These are phyloP conservation scores for Marasmius sp. DNA, from an alignment of 1,284 basidiomycete species.

Conservation along the genomic window DNA sequence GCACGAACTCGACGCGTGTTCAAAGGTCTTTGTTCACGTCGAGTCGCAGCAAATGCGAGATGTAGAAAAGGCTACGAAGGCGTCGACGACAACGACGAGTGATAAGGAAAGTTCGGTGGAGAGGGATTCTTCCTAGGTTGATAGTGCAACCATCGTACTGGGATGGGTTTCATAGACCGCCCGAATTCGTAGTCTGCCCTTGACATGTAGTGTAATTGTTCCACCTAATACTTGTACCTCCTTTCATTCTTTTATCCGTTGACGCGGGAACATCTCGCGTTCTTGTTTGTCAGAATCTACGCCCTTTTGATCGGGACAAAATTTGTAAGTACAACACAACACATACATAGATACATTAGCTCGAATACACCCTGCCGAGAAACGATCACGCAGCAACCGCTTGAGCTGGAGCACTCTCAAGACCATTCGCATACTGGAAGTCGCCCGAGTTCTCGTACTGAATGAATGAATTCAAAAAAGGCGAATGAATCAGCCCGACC, in stretches of 20 bases:
- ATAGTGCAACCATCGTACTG: not conserved
- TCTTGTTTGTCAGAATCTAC: too few relatives aligned
- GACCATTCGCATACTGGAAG: conserved; percentile 75
- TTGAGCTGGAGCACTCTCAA: conserved; percentile 18
- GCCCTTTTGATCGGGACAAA: too few relatives aligned
- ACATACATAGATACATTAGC: too few relatives aligned
- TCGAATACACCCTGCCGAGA: not conserved
- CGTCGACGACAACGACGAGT: not conserved
- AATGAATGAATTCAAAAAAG: not conserved
- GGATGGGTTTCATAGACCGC: too few relatives aligned
- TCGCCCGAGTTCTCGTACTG: conserved; percentile 90
- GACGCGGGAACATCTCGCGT: too few relatives aligned
- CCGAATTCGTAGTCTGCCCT: too few relatives aligned
- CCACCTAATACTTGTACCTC: too few relatives aligned
- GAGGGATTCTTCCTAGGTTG: not conserved
- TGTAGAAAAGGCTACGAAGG: not conserved
- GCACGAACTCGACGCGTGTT: not conserved
- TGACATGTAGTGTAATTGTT: too few relatives aligned
- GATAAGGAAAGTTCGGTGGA: not conserved
- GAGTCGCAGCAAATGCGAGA: conserved; percentile 23
- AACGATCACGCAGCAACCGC: conserved; percentile 1
- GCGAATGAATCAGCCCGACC: too few relatives aligned
- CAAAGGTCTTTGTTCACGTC: conserved; percentile 20
- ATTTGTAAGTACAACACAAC: too few relatives aligned
- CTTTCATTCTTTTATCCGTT: too few relatives aligned